Evolutionary conservation across 768 basidiomycete genomes (phyloP), one percentile per base, ranked within the genome.

Genomic region (Lactarius hatsudake): DNA sequence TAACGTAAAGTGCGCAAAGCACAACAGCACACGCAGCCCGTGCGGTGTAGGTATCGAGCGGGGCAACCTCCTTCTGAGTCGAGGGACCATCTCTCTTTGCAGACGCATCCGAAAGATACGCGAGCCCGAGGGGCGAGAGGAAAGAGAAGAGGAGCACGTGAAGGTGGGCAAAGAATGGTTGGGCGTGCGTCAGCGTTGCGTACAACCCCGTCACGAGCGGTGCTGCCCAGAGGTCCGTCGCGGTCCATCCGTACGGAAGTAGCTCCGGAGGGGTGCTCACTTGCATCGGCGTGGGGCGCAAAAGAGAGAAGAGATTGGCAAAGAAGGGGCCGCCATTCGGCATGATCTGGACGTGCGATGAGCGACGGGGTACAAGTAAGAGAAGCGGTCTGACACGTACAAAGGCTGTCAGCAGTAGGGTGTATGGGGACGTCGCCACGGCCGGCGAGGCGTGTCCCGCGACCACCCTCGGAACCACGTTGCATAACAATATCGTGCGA

Each of bases 211-310:
- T 93, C 71, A 88, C 78, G 71, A 88, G 77, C 8, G 93, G 88
- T 10, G 94, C 93, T 76, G 86, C 86, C 94, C 94, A 96, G 36
- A 94, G 75, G 74, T 96, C 95, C 0, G 86, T 83, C 28, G 87
- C 86, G 53, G 87, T 89, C 94, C 94, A 96, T 15, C 95, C 95
- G 65, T 89, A 89, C 0, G 91, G 83, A 62, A 81, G 81, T 9
- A 97, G 82, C 74, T 96, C 94, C 0, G 87, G 81, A 1, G 95
- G 94, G 0, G 93, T 94, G 40, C 86, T 80, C 26, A 95, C 75
- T 6, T 83, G 73, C 66, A 93, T 80, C 0, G 88, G 79, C 6
- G 87, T 86, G 0, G 93, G 91, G 67, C 88, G 84, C 51, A 93
- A 81, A 77, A 93, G 86, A 43, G 88, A 89, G 78, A 89, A 84